Percentiles rank a stretch among this genome's conserved stretches.
Conservation (phyloP, 1,284 basidiomycete species). For the Grifola frondosa region DNA sequence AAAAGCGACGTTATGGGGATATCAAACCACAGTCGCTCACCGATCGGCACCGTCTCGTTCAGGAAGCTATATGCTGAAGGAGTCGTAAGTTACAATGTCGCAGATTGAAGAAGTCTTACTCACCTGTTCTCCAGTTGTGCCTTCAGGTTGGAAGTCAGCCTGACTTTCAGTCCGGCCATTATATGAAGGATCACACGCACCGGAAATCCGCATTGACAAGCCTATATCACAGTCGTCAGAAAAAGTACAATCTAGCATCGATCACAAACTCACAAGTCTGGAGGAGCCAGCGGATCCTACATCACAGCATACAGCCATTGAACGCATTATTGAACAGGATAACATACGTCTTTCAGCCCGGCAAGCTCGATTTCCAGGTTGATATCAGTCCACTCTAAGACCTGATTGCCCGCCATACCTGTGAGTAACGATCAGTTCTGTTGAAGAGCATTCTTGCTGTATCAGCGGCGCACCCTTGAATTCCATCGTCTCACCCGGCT, state of each 20-base stretch:
- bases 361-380: constrained; percentile 67
- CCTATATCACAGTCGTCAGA: constrained; percentile 25
- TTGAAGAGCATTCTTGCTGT: no score
- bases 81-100: neutral
- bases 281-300: constrained; percentile 62
- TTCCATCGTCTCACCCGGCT: constrained; percentile 49
- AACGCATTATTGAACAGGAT: neutral
- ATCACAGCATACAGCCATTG: neutral
- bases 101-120: neutral
- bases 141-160: constrained; percentile 1
- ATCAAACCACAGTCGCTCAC: constrained; percentile 9
- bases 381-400: constrained; percentile 61
- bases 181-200: constrained; percentile 12
- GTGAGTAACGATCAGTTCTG: neutral
- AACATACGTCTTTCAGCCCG: constrained; percentile 51
- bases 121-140: constrained; percentile 57
- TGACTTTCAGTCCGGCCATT: neutral
- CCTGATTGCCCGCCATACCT: constrained; percentile 68
- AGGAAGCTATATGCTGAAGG: constrained; percentile 27
- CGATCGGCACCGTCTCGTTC: constrained; percentile 28
- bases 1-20: neutral
- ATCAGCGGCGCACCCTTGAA: constrained; percentile 51
- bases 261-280: constrained; percentile 46
- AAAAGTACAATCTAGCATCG: neutral
- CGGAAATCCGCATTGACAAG: constrained; percentile 54